These are phyloP conservation scores for Ambrosiella xylebori DNA, from an alignment of 2,329 filamentous ascomycete genomes.

Conservation along the genomic window DNA sequence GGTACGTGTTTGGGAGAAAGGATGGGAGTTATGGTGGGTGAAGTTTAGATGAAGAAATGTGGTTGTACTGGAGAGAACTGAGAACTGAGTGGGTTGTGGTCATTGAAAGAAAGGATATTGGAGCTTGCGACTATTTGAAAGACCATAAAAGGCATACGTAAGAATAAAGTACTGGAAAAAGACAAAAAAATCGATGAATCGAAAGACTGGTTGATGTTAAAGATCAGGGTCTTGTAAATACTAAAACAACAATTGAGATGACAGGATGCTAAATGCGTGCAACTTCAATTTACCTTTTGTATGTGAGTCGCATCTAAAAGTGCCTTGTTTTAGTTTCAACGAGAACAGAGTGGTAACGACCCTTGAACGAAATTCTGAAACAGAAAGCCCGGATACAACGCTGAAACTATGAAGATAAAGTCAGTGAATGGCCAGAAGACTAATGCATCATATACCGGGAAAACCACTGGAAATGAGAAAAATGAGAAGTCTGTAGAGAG, in stretches of 20 bases:
- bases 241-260: neutral
- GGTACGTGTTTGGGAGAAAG: too few species aligned
- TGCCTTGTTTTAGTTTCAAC: neutral
- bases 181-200: neutral
- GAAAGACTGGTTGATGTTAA: neutral
- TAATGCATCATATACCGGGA: neutral
- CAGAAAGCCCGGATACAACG: neutral
- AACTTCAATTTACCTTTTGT: neutral
- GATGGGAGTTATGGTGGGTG: too few species aligned
- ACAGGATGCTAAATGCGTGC: neutral
- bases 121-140: too few species aligned
- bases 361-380: neutral
- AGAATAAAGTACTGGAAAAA: neutral
- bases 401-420: neutral
- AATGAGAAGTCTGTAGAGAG: neutral
- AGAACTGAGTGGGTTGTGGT: too few species aligned
- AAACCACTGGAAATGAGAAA: neutral
- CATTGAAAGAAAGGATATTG: too few species aligned
- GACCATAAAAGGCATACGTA: neutral
- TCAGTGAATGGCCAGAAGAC: neutral
- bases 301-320: neutral
- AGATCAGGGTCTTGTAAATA: neutral
- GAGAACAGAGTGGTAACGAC: neutral
- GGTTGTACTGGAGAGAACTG: too few species aligned
- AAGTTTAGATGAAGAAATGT: too few species aligned